Percentiles rank a stretch among this genome's conserved stretches.
These are phyloP conservation scores for Tylopilus intermedius DNA, from an alignment of 768 basidiomycete genomes.

Conservation along the genomic window DNA sequence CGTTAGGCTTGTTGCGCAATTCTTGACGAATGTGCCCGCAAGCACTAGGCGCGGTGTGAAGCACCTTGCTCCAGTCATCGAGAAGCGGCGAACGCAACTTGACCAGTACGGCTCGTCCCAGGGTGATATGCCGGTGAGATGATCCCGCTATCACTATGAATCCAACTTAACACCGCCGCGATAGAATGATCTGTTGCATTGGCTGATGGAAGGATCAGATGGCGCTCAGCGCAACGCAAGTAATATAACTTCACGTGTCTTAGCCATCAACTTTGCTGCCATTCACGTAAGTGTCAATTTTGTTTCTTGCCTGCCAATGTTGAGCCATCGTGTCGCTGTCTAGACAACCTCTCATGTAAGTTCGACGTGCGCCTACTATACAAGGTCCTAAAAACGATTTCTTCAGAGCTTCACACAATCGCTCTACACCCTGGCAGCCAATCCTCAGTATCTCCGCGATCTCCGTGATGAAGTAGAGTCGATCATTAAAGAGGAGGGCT, in stretches of 20 bases:
- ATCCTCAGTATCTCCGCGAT: slow-evolving; percentile 12
- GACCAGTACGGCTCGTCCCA: neutral
- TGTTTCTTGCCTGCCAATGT: neutral
- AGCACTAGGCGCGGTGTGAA: slow-evolving; percentile 7
- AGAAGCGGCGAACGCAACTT: neutral
- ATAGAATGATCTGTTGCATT: slow-evolving; percentile 32
- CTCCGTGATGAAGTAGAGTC: slow-evolving; percentile 17
- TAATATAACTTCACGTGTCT: slow-evolving; percentile 19
- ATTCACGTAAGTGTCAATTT: slow-evolving; percentile 12
- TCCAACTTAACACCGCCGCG: neutral
- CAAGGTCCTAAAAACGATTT: neutral
- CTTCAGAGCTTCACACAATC: slow-evolving; percentile 10
- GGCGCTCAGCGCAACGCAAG: slow-evolving; percentile 9
- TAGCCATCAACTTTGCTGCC: slow-evolving; percentile 21
- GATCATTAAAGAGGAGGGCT: slow-evolving; percentile 12
- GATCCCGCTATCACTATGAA: neutral
- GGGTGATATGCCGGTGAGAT: neutral
- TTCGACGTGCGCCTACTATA: neutral
- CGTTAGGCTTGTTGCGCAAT: neutral
- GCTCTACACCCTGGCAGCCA: slow-evolving; percentile 7
- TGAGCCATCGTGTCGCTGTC: neutral
- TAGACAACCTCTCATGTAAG: slow-evolving; percentile 14
- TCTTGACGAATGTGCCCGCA: slow-evolving; percentile 1
- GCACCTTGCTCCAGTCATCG: slow-evolving; percentile 26
- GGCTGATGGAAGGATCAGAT: slow-evolving; percentile 28